These are phyloP conservation scores for Pouteria glomerata DNA, from an alignment of 148 eudicot genomes.

Conservation along the genomic window DNA sequence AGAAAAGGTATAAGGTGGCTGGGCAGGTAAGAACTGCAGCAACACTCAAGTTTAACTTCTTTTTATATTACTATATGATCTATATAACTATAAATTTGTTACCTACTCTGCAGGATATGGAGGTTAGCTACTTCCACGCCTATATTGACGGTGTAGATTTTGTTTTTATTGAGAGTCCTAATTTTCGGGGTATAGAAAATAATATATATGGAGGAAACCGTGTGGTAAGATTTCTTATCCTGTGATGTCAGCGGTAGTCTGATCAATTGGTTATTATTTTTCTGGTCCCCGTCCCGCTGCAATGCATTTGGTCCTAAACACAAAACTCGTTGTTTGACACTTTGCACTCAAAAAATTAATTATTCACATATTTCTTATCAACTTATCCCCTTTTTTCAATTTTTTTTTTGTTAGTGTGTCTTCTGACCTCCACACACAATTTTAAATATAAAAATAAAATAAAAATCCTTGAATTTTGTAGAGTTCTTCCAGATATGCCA, in stretches of 20 bases:
- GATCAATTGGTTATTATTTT: neutral
- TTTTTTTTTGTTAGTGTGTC: neutral
- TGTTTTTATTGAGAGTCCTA: constrained; percentile 71
- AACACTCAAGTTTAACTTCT: constrained; percentile 3
- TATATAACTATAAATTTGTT: neutral
- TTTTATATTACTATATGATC: neutral
- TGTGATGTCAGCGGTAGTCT: neutral
- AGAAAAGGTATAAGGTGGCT: constrained; percentile 64
- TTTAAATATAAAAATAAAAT: neutral
- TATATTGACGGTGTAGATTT: constrained; percentile 93
- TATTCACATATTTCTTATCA: neutral
- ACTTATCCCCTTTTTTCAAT: neutral
- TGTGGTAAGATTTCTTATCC: constrained; percentile 40
- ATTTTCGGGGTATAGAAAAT: constrained; percentile 54
- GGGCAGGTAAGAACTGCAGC: constrained; percentile 61
- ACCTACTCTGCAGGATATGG: constrained; percentile 63
- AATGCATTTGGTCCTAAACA: neutral
- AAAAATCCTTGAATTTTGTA: neutral
- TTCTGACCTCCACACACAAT: neutral
- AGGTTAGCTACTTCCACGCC: constrained; percentile 77
- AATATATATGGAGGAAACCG: constrained; percentile 86
- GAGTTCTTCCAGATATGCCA: neutral
- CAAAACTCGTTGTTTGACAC: neutral
- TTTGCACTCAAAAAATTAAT: neutral
- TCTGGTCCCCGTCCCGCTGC: neutral